phyloP scores from a whole-genome alignment of 257 asterid genomes.

The Solanum pennellii region DNA sequence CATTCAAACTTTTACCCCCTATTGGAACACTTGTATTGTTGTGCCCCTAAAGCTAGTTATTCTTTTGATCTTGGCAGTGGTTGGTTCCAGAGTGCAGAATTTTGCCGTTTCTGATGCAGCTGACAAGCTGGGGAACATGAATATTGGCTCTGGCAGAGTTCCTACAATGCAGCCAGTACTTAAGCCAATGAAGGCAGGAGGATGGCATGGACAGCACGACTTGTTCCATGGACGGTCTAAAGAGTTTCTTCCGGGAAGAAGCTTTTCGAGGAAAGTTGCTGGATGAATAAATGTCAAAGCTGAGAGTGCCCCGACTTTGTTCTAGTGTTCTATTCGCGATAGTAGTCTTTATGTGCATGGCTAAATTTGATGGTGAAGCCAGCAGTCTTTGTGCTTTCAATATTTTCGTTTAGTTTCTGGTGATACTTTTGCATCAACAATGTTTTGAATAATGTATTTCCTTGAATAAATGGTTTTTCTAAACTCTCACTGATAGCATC shows the following conservation, averaged over 20 bases:
- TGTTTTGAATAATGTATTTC: neutral
- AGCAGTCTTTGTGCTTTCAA: neutral
- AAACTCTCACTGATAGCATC: too few relatives aligned
- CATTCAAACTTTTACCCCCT: neutral
- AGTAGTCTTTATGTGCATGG: neutral
- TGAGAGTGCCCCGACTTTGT: neutral
- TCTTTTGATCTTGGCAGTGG: constrained; percentile 8
- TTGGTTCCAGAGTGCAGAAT: constrained; percentile 23
- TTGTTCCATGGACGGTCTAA: constrained; percentile 37
- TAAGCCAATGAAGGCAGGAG: constrained; percentile 77
- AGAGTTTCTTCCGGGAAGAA: constrained; percentile 46
- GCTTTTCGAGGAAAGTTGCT: constrained; percentile 47
- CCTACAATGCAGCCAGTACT: constrained; percentile 31
- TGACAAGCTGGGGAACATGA: constrained; percentile 48
- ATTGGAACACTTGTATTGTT: neutral
- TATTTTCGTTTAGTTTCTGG: neutral
- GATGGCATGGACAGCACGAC: constrained; percentile 55
- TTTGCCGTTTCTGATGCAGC: constrained; percentile 37
- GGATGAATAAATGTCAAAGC: constrained; percentile 29
- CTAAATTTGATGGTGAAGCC: neutral
- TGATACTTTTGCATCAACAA: neutral
- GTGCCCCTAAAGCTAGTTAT: neutral
- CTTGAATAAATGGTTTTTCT: neutral
- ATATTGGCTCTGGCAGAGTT: constrained; percentile 34
- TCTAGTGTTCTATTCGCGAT: neutral